These are phyloP conservation scores for Phalaenopsis aphrodite DNA, from an alignment of 106 monocot species.

Conservation along the genomic window DNA sequence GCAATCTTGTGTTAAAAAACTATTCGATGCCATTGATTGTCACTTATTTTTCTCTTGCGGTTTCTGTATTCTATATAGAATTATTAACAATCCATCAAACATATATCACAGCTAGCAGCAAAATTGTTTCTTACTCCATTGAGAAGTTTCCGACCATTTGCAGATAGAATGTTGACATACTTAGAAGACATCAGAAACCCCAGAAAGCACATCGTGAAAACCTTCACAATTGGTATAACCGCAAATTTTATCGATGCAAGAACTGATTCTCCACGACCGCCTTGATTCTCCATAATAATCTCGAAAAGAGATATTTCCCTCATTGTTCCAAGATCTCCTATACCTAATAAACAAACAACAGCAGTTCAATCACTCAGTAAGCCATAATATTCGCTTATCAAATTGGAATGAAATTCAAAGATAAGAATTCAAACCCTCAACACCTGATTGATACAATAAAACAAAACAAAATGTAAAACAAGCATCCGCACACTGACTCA, in stretches of 20 bases:
- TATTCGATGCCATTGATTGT: not conserved
- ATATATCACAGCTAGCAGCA: not conserved
- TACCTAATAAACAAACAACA: not conserved
- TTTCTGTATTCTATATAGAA: not conserved
- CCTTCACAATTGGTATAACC: conserved; percentile 77
- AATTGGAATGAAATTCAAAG: not conserved
- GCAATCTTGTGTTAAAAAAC: not conserved
- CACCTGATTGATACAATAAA: not conserved
- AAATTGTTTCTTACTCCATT: conserved; percentile 58
- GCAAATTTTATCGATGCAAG: conserved; percentile 59
- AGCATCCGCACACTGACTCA: not conserved
- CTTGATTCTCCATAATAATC: conserved; percentile 22
- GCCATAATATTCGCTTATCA: not conserved
- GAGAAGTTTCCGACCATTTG: conserved; percentile 93
- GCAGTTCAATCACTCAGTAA: not conserved
- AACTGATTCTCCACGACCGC: conserved; percentile 44
- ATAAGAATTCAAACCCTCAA: not conserved
- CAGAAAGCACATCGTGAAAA: conserved; percentile 83
- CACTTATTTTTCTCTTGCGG: not conserved
- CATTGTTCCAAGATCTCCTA: not conserved
- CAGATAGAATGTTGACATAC: conserved; percentile 68
- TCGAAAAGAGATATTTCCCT: conserved; percentile 50
- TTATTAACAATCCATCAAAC: not conserved
- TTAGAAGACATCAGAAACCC: conserved; percentile 91
- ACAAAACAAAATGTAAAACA: not conserved